Base-by-base conservation (phyloP, 2,329 filamentous ascomycete genomes). In the Trichoderma asperellum region DNA sequence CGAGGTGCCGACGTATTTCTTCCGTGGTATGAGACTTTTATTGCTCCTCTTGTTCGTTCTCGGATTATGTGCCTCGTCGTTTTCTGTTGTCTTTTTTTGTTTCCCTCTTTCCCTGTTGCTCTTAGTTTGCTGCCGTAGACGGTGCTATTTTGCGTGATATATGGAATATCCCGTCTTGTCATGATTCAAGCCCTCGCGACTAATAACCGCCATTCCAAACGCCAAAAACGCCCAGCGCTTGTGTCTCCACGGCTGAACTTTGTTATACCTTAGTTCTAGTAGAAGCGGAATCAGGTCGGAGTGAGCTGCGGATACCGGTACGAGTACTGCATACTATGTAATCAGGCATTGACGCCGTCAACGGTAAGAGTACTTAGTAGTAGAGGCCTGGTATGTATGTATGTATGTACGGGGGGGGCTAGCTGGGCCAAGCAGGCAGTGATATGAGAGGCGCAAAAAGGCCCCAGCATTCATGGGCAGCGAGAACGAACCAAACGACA, bases 101-200 rank as follows among this genome's bases (percentile, higher is more conserved):
- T 43, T n/a, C 5, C 37, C 37, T 43, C 32, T 47, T 35, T 21
- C 37, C 24, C n/a, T 11, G 18, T 64, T 43, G n/a, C 29, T 35
- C 37, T 34, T 40, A 21, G 29, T 35, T 55, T 29, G 24, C 2
- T 10, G 49, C 49, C 11, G 6, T 37, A 12, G 8, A 24, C 47
- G 16, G 18, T 63, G 11, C 1, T 16, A 27, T 55, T 7, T 43
- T 64, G 61, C 52, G 61, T 55, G 61, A 64, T 64, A 56, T 64
- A 55, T 43, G 34, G 11, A 29, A 43, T 8, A 43, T 52, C 24
- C 10, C 34, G 61, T 40, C 34, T 55, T 24, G 37, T 16, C 61
- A 64, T 55, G 61, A 64, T 64, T 64, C 47, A 53, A n/a, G 60
- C 32, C 6, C 18, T 16, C 40, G 40, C 6, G 40, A n/a, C 40